Conservation (phyloP, 305 asterid species). For the Salvia sclarea region DNA sequence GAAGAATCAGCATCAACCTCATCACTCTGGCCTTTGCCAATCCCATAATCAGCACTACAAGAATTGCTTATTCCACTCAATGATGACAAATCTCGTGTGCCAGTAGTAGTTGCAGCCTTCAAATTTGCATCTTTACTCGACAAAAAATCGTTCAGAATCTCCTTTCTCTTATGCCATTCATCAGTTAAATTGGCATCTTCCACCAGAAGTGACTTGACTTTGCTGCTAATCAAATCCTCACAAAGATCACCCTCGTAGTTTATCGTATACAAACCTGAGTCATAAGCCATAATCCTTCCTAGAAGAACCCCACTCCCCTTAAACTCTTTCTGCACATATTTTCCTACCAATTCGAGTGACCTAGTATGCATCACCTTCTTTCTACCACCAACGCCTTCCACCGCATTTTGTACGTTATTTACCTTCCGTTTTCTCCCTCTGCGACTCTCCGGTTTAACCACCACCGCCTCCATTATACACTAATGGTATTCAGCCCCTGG, state of each 20-base stretch:
- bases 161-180: constrained; percentile 66
- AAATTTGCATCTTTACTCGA: constrained; percentile 37
- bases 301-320: constrained; percentile 62
- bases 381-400: constrained; percentile 48
- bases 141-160: constrained; percentile 49
- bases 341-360: constrained; percentile 58
- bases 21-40: constrained; percentile 33
- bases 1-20: constrained; percentile 48
- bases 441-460: constrained; percentile 44
- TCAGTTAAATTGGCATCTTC: constrained; percentile 62
- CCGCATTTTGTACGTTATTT: constrained; percentile 47
- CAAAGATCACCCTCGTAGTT: constrained; percentile 84
- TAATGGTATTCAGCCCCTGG: constrained; percentile 35
- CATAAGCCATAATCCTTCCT: constrained; percentile 65
- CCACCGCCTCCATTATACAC: constrained; percentile 56
- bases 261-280: constrained; percentile 71
- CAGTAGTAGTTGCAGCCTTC: constrained; percentile 32
- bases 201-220: constrained; percentile 53
- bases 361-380: constrained; percentile 49
- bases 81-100: constrained; percentile 28
- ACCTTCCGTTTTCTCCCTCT: constrained; percentile 85
- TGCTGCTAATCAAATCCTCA: constrained; percentile 71
- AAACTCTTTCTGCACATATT: constrained; percentile 77
- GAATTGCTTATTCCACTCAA: constrained; percentile 32
- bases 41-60: constrained; percentile 38